Percentiles rank a stretch among this genome's conserved stretches.
phyloP scores from a whole-genome alignment of 73 alveolate genomes.

The Paramecium octaurelia region DNA sequence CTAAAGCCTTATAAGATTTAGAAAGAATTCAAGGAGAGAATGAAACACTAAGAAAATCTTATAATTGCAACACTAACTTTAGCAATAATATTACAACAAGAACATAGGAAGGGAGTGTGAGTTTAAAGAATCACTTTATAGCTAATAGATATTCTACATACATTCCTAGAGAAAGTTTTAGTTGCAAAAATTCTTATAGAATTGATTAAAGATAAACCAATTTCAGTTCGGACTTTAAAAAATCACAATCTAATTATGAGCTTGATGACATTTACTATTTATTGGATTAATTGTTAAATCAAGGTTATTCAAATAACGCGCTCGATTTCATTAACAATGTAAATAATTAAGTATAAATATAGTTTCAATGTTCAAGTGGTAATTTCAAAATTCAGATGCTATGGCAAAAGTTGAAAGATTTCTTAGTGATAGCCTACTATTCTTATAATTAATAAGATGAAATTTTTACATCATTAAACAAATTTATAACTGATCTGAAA shows the following conservation, averaged over 20 bases:
- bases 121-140: background rate
- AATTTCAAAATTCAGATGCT: background rate
- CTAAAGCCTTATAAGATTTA: conserved; percentile 23
- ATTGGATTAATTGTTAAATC: background rate
- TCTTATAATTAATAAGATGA: background rate
- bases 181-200: conserved; percentile 35
- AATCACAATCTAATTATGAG: background rate
- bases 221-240: background rate
- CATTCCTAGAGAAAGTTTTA: background rate
- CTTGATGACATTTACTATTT: background rate
- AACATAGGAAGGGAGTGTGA: conserved; percentile 1
- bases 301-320: background rate
- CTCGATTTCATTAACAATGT: conserved; percentile 3
- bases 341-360: background rate
- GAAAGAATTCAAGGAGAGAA: background rate
- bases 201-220: background rate
- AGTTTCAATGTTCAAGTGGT: conserved; percentile 19
- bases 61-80: background rate
- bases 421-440: background rate
- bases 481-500: background rate
- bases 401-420: conserved; percentile 17
- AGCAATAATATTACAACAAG: background rate
- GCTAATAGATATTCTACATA: conserved; percentile 21
- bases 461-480: background rate
- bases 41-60: conserved; percentile 33